Base-by-base conservation (phyloP, 768 basidiomycete species). In the Amanita pseudoporphyria region DNA sequence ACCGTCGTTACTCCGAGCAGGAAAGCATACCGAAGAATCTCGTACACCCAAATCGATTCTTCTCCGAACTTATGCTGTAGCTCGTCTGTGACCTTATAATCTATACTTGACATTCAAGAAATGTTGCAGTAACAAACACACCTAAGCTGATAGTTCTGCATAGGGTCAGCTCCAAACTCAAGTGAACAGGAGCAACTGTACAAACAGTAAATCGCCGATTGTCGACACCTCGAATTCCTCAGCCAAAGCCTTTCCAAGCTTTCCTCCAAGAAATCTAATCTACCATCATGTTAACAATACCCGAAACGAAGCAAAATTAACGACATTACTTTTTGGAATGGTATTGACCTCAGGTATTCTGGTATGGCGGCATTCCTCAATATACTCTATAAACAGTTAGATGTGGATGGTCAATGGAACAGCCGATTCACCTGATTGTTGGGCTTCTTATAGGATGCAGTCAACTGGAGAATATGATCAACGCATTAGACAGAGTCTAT, bases 221-320 rank as follows among this genome's bases (percentile, higher is more conserved):
- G 87, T 92, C 10, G 85, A 84, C 5, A 79, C 94, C 57, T 87
- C 87, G 57, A 89, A 97, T 60, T 92, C 86, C 53, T 82, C 79
- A 1, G 90, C 90, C 22, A 99, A 70, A 2, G 88, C 84, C 46
- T 80, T 76, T 1, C 96, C 96, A 1, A 98, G 77, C 65, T 98
- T 99, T 13, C 96, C 96, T 2, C 96, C 96, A 0, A 99, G 71
- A 57, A 89, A 90, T 9, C 96, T 79, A 60, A 99, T 98, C 90
- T 56, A 26, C 22, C 13, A 21, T 21, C 18, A 1, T 3, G 35
- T 52, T 28, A 45, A 28, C 9, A 16, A 18, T 7, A 31, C 5
- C 5, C 13, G 24, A 22, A 26, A 3, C 6, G 3, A 22, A 33
- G 9, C n/a, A 21, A 48, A 37, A 4, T 24, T 47, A 13, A 3